Evolutionary conservation across 169 alveolate genomes (phyloP).

Genomic region (Neospora caninum): DNA sequence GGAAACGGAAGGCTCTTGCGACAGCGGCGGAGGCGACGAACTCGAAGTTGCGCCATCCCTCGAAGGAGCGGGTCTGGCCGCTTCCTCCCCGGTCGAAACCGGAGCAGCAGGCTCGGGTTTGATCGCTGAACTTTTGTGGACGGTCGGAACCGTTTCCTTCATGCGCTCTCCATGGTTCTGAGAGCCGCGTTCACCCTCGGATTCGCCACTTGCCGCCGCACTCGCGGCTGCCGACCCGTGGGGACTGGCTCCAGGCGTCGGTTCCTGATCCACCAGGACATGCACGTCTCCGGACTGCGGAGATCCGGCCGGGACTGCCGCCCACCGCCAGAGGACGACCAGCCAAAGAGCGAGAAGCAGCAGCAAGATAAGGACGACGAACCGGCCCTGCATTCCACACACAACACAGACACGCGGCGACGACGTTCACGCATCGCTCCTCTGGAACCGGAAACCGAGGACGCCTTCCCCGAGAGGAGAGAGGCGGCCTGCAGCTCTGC

Average conservation of each 20-base stretch:
- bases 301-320: background rate
- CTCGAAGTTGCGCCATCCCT: background rate
- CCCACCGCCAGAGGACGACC: background rate
- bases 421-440: background rate
- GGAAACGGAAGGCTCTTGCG: background rate
- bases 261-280: background rate
- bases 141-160: too few relatives aligned
- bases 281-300: background rate
- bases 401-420: background rate
- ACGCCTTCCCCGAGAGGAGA: too few relatives aligned
- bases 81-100: background rate
- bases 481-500: too few relatives aligned
- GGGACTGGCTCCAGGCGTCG: background rate
- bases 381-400: conserved; percentile 8
- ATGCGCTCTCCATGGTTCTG: too few relatives aligned
- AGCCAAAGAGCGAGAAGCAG: background rate
- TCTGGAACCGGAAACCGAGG: too few relatives aligned
- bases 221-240: background rate
- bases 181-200: background rate
- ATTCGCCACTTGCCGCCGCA: background rate
- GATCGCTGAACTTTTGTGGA: background rate
- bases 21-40: background rate
- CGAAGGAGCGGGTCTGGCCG: background rate
- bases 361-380: background rate
- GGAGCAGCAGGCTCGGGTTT: background rate